Conservation (phyloP, 2,329 filamentous ascomycete genomes). For the Ophiocordyceps camponoti-saundersi region DNA sequence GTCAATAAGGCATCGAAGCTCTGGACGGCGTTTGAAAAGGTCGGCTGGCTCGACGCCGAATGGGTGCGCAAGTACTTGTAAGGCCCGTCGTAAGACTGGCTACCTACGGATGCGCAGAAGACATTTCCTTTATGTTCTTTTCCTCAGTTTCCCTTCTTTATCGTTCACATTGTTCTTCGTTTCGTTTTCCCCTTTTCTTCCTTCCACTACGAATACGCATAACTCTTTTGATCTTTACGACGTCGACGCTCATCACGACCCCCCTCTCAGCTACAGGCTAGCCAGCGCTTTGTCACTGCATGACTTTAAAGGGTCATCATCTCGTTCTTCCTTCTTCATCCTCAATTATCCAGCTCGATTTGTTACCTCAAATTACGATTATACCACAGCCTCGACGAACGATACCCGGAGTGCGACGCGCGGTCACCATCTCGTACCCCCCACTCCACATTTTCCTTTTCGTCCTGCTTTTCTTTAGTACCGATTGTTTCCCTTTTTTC, state of each 20-base stretch:
- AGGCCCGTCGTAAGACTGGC: constrained; percentile 3
- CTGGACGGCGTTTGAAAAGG: constrained; percentile 75
- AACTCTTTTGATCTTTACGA: no score
- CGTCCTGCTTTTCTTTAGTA: constrained; percentile 4
- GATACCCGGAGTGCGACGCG: constrained; percentile 26
- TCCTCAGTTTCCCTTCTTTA: background rate
- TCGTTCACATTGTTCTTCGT: background rate
- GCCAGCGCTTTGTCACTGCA: no score
- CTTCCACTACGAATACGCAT: no score
- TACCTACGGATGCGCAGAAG: background rate
- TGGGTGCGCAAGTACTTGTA: constrained; percentile 23
- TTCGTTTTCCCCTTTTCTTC: background rate
- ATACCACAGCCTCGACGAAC: constrained; percentile 18
- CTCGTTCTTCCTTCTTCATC: background rate
- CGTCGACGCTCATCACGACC: no score
- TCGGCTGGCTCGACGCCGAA: constrained; percentile 57
- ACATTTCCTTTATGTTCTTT: no score
- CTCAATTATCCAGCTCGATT: constrained; percentile 1
- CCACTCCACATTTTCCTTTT: constrained; percentile 17
- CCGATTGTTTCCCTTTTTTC: constrained; percentile 2
- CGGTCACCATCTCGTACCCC: constrained; percentile 17
- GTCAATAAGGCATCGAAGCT: constrained; percentile 94
- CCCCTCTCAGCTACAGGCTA: no score
- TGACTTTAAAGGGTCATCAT: no score
- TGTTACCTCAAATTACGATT: constrained; percentile 11